Conservation (phyloP, 2,329 filamentous ascomycete genomes). For the Anthostomella pinea region DNA sequence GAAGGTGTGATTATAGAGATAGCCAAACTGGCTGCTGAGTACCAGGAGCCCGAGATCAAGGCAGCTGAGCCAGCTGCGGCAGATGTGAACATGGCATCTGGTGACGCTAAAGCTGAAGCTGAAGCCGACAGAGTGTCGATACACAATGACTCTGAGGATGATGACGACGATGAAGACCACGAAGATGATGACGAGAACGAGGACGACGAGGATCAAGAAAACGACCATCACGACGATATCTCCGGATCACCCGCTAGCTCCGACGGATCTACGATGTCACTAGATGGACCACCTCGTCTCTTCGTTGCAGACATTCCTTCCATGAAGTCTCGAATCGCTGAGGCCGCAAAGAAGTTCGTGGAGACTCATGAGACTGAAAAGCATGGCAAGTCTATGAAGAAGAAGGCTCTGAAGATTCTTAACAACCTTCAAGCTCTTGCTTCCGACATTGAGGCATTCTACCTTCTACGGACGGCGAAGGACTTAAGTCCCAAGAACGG, state of each 20-base stretch:
- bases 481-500: conserved; percentile 51
- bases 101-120: conserved; percentile 33
- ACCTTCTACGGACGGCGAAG: conserved; percentile 53
- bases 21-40: conserved; percentile 65
- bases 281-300: conserved; percentile 52
- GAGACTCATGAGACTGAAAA: conserved; percentile 77
- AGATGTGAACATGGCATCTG: conserved; percentile 30
- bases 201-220: conserved; percentile 49
- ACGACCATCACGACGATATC: conserved; percentile 48
- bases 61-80: conserved; percentile 28
- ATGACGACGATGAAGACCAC: conserved; percentile 44
- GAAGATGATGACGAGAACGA: conserved; percentile 53
- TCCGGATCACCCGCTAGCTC: conserved; percentile 67
- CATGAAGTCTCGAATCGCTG: conserved; percentile 70
- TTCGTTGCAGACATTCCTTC: conserved; percentile 49
- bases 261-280: conserved; percentile 62
- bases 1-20: conserved; percentile 96
- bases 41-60: conserved; percentile 36
- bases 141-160: conserved; percentile 52
- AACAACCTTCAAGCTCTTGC: conserved; percentile 69
- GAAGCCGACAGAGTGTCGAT: conserved; percentile 34
- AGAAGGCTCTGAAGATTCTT: conserved; percentile 75
- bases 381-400: conserved; percentile 68
- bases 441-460: conserved; percentile 68
- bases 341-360: conserved; percentile 78